These are phyloP conservation scores for Didymella arachidicola DNA, from an alignment of 2,329 filamentous ascomycete species.

Conservation along the genomic window DNA sequence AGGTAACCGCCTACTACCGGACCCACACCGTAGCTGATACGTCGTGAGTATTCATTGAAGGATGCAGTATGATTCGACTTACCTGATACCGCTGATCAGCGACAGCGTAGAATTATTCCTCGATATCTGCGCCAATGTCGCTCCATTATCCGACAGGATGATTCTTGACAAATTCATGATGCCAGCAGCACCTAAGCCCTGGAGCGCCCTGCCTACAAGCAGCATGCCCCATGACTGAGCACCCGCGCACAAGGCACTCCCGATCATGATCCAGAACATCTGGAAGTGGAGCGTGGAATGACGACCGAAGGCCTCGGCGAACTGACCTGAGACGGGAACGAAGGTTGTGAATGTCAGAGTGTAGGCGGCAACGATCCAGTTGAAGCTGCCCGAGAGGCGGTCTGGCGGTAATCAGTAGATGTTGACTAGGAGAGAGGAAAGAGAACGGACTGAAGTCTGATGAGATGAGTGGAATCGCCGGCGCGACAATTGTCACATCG, in stretches of 20 bases:
- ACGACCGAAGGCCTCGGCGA: slow-evolving; percentile 71
- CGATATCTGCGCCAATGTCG: slow-evolving; percentile 74
- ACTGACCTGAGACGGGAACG: slow-evolving; percentile 70
- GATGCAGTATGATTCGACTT: neutral
- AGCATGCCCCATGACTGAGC: slow-evolving; percentile 67
- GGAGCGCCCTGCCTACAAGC: slow-evolving; percentile 68
- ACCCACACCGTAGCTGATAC: slow-evolving; percentile 62
- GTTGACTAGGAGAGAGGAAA: neutral
- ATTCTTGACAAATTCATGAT: slow-evolving; percentile 67
- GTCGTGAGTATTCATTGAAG: neutral
- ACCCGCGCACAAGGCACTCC: slow-evolving; percentile 68
- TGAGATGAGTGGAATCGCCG: slow-evolving; percentile 68
- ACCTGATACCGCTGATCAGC: slow-evolving; percentile 63
- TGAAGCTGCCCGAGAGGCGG: slow-evolving; percentile 62
- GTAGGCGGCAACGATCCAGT: slow-evolving; percentile 73
- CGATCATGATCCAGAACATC: slow-evolving; percentile 61
- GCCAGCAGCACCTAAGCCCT: slow-evolving; percentile 69
- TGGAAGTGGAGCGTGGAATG: slow-evolving; percentile 65
- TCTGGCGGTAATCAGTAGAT: slow-evolving; percentile 39
- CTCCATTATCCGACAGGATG: slow-evolving; percentile 68
- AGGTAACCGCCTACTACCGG: slow-evolving; percentile 69
- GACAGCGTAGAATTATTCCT: slow-evolving; percentile 72
- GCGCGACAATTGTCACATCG: slow-evolving; percentile 70
- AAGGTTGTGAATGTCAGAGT: slow-evolving; percentile 73
- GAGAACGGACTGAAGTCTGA: slow-evolving; percentile 63